Evolutionary conservation across 805 yeast genomes (phyloP), one percentile per base, ranked within the genome.

Genomic region (Huiozyma naganishii): DNA sequence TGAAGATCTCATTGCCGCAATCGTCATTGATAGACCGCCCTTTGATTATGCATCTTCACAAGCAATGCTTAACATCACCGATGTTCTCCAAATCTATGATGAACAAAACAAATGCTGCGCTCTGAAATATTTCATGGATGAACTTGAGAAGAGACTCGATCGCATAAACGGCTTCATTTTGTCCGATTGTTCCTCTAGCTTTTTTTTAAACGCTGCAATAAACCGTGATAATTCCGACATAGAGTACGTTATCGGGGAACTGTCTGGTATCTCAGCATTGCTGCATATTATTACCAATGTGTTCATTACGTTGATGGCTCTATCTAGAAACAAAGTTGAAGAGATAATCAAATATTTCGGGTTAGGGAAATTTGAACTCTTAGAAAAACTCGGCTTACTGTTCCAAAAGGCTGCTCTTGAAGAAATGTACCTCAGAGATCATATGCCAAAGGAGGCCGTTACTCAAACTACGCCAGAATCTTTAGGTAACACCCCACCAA

Each of bases 21-120:
- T 81, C 6, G 66, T 72, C 1, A 53, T 79, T 43, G 62, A 69
- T 7, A 72, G 77, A 43, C 72, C 76, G 2, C 82, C 90, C 0
- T 80, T 69, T 56, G 88, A 83, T 52, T 78, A 71, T 50, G 67
- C 73, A 5, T 63, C 70, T 32, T 76, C 86, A 1, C 72, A 71
- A 46, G 74, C 79, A 0, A 60, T 77, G 48, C 66, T 70, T 35
- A 74, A 79, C 17, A 59, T 77, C 29, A 65, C 75, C 30, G 77
- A 76, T 27, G 71, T 78, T 1, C 63, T 80, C 37, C 77, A 74
- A 51, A 68, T 69, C 40, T 71, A 79, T 43, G 83, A 78, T 52
- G 78, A 74, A 38, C 76, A 75, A 37, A 66, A 70, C 35, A 69
- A 74, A 28, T 70, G 68, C 6, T 76, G 74, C 57, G 80, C 60